A percentile compares a stretch with the other conserved stretches of the same genome.
Evolutionary conservation across 2,329 filamentous ascomycete genomes (phyloP).

Genomic region (Cordyceps cicadae): DNA sequence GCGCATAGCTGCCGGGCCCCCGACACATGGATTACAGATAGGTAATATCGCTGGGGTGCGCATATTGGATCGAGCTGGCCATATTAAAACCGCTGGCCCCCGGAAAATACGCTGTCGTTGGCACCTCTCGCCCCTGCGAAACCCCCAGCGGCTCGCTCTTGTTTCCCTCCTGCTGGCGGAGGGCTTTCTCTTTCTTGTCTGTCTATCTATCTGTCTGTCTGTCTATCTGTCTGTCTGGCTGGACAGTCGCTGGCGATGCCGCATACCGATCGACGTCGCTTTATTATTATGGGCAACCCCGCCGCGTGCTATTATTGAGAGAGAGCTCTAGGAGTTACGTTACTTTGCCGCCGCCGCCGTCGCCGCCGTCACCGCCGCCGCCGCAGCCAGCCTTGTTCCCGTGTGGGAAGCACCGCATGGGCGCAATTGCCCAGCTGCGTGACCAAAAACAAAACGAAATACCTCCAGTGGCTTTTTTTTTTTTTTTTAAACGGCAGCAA

Average conservation of each 20-base stretch:
- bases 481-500: conserved; percentile 1
- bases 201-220: neutral
- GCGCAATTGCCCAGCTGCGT: neutral
- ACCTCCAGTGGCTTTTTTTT: conserved; percentile 2
- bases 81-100: conserved; percentile 7
- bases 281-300: neutral
- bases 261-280: neutral
- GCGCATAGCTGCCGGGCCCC: too few relatives aligned
- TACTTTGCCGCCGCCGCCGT: neutral
- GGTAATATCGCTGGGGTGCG: neutral
- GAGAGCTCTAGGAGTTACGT: neutral
- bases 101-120: neutral
- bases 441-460: conserved; percentile 2
- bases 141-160: neutral
- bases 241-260: conserved; percentile 6
- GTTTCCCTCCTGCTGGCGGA: neutral
- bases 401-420: conserved; percentile 3
- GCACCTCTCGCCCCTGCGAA: neutral
- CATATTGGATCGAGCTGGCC: neutral
- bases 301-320: neutral
- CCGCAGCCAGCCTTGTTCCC: neutral
- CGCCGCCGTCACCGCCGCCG: too few relatives aligned
- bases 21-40: neutral
- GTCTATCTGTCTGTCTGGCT: neutral
- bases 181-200: neutral